Conservation (phyloP, 164 flowering plant genomes). For the Aristolochia contorta region DNA sequence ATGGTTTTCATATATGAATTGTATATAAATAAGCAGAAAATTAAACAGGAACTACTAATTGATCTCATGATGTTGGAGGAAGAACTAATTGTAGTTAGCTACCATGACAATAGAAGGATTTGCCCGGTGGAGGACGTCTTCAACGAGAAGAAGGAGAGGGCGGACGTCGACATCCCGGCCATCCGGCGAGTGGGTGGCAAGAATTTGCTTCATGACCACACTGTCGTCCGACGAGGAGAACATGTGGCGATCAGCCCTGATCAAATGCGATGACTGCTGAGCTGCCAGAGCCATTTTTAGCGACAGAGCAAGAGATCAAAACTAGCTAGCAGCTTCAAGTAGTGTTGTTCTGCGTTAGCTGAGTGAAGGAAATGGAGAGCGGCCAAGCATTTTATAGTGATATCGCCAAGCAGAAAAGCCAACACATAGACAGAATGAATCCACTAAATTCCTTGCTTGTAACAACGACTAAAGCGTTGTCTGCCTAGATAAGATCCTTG, state of each 20-base stretch:
- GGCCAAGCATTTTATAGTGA: not conserved
- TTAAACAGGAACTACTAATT: too few relatives aligned
- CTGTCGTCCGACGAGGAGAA: conserved; percentile 59
- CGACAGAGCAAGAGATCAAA: too few relatives aligned
- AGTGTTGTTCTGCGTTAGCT: too few relatives aligned
- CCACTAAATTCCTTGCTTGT: conserved; percentile 35
- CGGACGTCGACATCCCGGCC: conserved; percentile 42
- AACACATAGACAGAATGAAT: conserved; percentile 15
- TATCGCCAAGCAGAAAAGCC: not conserved
- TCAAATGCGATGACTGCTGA: conserved; percentile 5
- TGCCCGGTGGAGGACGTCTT: conserved; percentile 46
- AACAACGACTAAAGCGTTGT: not conserved
- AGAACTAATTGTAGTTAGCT: too few relatives aligned
- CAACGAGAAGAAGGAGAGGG: conserved; percentile 45
- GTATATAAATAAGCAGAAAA: too few relatives aligned
- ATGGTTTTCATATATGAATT: too few relatives aligned
- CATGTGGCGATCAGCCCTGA: conserved; percentile 17
- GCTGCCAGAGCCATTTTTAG: not conserved
- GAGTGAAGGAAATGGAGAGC: not conserved
- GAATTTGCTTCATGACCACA: conserved; percentile 49
- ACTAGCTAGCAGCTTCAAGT: too few relatives aligned
- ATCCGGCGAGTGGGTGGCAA: conserved; percentile 52
- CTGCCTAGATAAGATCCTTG: not conserved
- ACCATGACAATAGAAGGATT: conserved; percentile 1
- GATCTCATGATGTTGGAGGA: too few relatives aligned